Conservation (phyloP, 2,329 filamentous ascomycete species). For the Aspergillus intermedius region DNA sequence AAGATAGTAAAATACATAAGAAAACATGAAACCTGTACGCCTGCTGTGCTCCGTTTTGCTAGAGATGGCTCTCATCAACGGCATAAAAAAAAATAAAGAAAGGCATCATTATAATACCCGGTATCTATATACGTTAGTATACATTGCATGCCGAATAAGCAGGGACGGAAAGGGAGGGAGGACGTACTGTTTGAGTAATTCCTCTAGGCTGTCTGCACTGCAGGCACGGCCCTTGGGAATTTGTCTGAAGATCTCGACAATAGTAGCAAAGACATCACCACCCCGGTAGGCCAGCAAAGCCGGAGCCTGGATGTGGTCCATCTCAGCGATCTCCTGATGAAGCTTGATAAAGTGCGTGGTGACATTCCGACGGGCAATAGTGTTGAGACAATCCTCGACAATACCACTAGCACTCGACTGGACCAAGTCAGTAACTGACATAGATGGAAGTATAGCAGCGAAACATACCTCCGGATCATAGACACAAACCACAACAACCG, state of each 20-base stretch:
- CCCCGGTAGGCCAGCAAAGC: constrained; percentile 83
- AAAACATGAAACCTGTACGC: not conserved
- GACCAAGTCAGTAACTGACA: not conserved
- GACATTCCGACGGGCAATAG: constrained; percentile 64
- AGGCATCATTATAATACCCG: not conserved
- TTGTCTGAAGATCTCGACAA: constrained; percentile 80
- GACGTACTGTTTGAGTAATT: constrained; percentile 50
- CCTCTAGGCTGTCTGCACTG: constrained; percentile 51
- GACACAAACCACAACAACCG: constrained; percentile 86
- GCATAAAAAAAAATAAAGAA: not conserved
- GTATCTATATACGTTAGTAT: not conserved
- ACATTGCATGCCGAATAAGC: no score
- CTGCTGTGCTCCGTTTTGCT: not conserved
- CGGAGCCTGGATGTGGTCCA: constrained; percentile 81
- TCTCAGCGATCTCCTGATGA: constrained; percentile 86
- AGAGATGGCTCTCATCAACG: not conserved
- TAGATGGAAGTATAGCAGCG: not conserved
- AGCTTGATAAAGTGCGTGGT: constrained; percentile 83
- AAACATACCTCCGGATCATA: constrained; percentile 73
- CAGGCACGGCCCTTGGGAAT: constrained; percentile 58
- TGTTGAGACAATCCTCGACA: constrained; percentile 70
- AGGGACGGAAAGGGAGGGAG: no score
- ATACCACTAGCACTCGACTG: constrained; percentile 73
- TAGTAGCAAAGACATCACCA: constrained; percentile 82
- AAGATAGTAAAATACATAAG: not conserved